A percentile compares a stretch with the other conserved stretches of the same genome.
phyloP scores from a whole-genome alignment of 2,329 filamentous ascomycete genomes.

The Emergomyces pasteurianus region DNA sequence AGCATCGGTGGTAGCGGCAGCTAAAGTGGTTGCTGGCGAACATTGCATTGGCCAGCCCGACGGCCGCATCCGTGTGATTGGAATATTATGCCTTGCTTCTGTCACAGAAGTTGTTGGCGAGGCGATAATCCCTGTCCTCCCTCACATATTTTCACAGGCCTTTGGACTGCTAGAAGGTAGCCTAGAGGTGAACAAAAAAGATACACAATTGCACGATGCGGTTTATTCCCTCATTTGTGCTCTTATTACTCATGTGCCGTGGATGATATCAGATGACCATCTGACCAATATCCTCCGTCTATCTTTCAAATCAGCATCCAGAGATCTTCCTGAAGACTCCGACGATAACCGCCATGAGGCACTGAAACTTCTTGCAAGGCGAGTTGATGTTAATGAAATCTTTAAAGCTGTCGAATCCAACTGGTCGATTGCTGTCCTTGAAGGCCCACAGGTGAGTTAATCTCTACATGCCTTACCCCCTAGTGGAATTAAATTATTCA shows the following conservation, averaged over 20 bases:
- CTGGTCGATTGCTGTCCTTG: slow-evolving; percentile 52
- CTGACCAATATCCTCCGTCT: slow-evolving; percentile 59
- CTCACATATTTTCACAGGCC: slow-evolving; percentile 59
- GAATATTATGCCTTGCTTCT: slow-evolving; percentile 78
- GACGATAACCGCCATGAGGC: slow-evolving; percentile 56
- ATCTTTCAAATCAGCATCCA: slow-evolving; percentile 59
- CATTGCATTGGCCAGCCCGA: slow-evolving; percentile 66
- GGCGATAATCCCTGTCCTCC: slow-evolving; percentile 71
- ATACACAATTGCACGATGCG: slow-evolving; percentile 64
- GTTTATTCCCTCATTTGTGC: slow-evolving; percentile 68
- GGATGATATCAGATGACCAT: slow-evolving; percentile 70
- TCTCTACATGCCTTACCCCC: background rate
- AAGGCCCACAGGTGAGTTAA: slow-evolving; percentile 49
- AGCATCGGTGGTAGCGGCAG: slow-evolving; percentile 61
- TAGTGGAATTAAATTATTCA: background rate
- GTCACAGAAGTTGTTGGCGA: slow-evolving; percentile 81
- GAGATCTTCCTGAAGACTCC: slow-evolving; percentile 48
- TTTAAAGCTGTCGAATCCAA: slow-evolving; percentile 61
- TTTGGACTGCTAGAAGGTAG: slow-evolving; percentile 59
- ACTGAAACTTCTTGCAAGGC: slow-evolving; percentile 61
- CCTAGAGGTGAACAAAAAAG: slow-evolving; percentile 40
- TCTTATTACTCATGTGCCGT: slow-evolving; percentile 72
- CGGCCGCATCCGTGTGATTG: slow-evolving; percentile 62
- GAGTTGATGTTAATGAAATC: slow-evolving; percentile 64
- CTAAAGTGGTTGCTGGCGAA: slow-evolving; percentile 62